Evolutionary conservation across 1,284 basidiomycete species (phyloP), one percentile per base, ranked within the genome.

Genomic region (Xerocomus amazonicus): DNA sequence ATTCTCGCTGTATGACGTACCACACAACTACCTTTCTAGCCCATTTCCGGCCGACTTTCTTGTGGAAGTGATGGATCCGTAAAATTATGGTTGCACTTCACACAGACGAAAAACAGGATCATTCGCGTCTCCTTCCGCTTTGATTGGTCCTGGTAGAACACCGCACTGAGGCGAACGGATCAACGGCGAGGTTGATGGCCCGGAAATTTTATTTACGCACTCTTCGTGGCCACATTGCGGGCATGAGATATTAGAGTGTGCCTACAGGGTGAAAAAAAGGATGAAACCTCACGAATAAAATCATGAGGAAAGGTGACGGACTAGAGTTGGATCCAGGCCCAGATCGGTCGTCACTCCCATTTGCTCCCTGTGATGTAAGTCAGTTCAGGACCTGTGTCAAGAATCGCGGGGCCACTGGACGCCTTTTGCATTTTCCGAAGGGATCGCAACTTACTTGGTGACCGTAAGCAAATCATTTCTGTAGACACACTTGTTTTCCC

Each of bases 121-220:
- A 93, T 93, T 3, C 87, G 79, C 1, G 88, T 96, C 61, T 94
- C 90, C 60, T 90, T 91, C 46, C 93, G 84, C 66, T 94, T 93
- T 13, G 91, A 95, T 68, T 97, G 93, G 70, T 96, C 93, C 70
- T 96, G 93, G 70, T 88, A 97, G 67, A 90, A 84, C 13, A 97
- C 93, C 43, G 90, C 83, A 62, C 92, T 95, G 60, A 32, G 54
- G 52, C 23, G 14, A 47, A 49, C n/a, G 16, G 48, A 38, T 51
- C 40, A 52, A 32, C 52, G 42, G 43, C 48, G 27, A 38, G 51
- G 50, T 37, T 32, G 47, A 14, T 31, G 37, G 33, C 43, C 29
- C 34, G 43, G 26, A 43, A 13, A 32, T 47, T 49, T 46, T 44
- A 34, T 41, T 41, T 6, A 73, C 84, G 56, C 64, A 89, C 88